Conservation (phyloP, 768 basidiomycete genomes). For the Agaricus blazei region DNA sequence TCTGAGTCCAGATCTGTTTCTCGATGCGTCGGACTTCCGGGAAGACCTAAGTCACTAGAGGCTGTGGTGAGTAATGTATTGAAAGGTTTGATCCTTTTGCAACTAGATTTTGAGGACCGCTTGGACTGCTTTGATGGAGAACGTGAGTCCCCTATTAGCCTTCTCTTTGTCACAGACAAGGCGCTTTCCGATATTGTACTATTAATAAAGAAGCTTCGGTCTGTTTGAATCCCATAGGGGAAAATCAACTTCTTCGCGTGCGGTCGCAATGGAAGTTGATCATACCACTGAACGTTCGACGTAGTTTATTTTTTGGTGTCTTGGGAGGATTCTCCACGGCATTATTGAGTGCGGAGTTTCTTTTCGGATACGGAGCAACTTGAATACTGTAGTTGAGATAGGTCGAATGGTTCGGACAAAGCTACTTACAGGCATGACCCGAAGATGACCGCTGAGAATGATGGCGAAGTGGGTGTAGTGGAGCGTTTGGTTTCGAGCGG, state of each 20-base stretch:
- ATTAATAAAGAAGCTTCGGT: conserved; percentile 3
- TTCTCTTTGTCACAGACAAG: not conserved
- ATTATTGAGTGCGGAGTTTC: not conserved
- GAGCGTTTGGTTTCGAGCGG: not conserved
- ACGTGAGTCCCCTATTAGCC: not conserved
- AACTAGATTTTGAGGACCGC: not conserved
- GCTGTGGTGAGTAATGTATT: not conserved
- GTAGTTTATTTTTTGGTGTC: conserved; percentile 1
- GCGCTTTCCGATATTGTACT: not conserved
- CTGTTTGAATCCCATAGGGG: not conserved
- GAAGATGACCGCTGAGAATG: not conserved
- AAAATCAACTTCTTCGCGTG: not conserved
- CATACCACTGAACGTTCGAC: conserved; percentile 8
- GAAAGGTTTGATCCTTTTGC: not conserved
- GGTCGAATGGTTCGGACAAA: not conserved
- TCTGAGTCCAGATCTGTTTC: not conserved
- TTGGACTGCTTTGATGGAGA: conserved; percentile 1
- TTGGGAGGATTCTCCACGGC: not conserved
- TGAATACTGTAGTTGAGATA: not conserved
- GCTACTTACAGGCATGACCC: not conserved
- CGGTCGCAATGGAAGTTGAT: not conserved
- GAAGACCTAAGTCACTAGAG: not conserved
- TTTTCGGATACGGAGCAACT: conserved; percentile 10
- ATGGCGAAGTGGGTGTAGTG: conserved; percentile 5
- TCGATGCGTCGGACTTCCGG: not conserved